phyloP scores from a whole-genome alignment of 2,329 filamentous ascomycete species.

The Arthrobotrys iridis region DNA sequence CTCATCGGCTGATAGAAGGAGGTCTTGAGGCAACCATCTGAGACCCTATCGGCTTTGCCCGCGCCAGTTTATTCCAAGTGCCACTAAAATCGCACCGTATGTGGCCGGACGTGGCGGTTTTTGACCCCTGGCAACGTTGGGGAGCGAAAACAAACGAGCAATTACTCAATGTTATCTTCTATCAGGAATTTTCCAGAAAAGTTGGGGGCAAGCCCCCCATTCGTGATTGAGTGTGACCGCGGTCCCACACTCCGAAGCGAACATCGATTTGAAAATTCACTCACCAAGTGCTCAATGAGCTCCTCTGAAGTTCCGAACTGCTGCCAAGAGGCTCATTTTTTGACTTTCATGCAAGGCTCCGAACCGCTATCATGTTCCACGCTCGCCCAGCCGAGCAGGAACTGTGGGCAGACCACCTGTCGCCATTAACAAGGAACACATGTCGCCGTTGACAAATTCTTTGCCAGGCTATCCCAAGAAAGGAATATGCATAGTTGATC shows the following conservation, averaged over 20 bases:
- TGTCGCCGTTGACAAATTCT: conserved; percentile 9
- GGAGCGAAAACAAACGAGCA: neutral
- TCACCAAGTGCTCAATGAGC: conserved; percentile 7
- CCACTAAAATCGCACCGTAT: too few relatives aligned
- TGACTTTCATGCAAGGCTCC: conserved; percentile 11
- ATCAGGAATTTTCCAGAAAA: neutral
- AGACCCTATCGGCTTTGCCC: too few relatives aligned
- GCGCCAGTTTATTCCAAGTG: too few relatives aligned
- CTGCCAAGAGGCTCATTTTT: neutral
- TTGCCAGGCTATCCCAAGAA: neutral
- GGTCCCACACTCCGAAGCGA: neutral
- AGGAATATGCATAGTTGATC: too few relatives aligned
- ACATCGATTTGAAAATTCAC: neutral
- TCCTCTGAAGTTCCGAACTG: conserved; percentile 1
- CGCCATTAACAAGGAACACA: too few relatives aligned
- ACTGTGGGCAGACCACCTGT: neutral
- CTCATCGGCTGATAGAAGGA: too few relatives aligned
- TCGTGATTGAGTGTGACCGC: neutral
- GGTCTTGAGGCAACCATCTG: too few relatives aligned
- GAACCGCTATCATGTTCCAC: neutral
- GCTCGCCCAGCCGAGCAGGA: neutral
- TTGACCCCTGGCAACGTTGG: too few relatives aligned
- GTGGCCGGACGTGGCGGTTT: too few relatives aligned
- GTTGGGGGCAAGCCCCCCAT: neutral
- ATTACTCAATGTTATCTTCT: conserved; percentile 2